Evolutionary conservation across 1,139 yeast genomes (phyloP), one percentile per base, ranked within the genome.

Genomic region (Pichia sp.): DNA sequence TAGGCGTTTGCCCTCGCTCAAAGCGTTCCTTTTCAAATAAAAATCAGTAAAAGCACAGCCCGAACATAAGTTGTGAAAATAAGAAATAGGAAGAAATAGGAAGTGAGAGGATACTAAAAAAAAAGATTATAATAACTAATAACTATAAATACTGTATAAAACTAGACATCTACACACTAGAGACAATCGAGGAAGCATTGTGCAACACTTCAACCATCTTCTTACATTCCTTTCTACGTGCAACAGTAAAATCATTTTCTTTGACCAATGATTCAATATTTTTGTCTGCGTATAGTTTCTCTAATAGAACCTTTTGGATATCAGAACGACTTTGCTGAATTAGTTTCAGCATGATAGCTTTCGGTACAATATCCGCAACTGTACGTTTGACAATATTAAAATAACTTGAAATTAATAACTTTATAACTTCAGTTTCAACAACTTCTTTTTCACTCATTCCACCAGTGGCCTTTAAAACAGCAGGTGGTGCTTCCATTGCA

Each of bases 401-500:
- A 69, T 92, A 92, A 29, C 97, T 88, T 46, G 84, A 80, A 59
- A 92, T 92, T 63, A 92, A 76, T 57, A 92, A 76, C 72, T 92
- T 92, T 65, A 92, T 92, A 39, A 92, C 97, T 63, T 92, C 98
- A 0, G 97, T 92, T 68, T 92, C 98, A 80, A 87, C 85, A 34
- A 90, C 80, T 70, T 92, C 98, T 59, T 97, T 82, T 65, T 92
- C 98, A 24, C 95, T 80, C 87, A 92, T 83, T 50, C 86, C 82
- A 40, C 97, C 97, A 24, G 95, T 82, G 7, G 98, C 98, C 67
- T 92, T 85, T 65, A 92, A 79, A 15, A 89, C 90, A 37, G 95
- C 81, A 40, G 98, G 98, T 44, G 98, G 98, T 2, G 96, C 90
- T 67, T 92, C 98, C 95, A 92, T 87, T 29, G 90, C 84, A 42